phyloP scores from a whole-genome alignment of 306 rosid genomes.

The Bauhinia variegata region DNA sequence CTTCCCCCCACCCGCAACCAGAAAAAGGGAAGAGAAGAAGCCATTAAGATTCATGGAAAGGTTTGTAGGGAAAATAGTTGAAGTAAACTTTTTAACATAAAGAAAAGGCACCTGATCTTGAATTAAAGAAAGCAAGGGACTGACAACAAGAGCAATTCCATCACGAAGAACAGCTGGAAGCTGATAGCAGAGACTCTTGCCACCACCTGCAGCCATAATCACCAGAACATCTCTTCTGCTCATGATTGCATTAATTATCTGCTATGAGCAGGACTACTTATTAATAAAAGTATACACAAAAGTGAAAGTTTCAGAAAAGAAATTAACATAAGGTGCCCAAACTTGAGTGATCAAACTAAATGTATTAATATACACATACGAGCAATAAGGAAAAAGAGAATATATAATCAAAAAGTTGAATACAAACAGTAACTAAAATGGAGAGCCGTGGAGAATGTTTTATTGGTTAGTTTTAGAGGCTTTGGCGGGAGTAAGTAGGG shows the following conservation, averaged over 20 bases:
- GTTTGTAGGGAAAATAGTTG: not conserved
- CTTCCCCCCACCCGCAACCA: slow-evolving; percentile 8
- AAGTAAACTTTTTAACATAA: slow-evolving; percentile 27
- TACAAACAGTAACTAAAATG: slow-evolving; percentile 15
- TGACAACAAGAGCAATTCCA: slow-evolving; percentile 90
- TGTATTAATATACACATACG: not conserved
- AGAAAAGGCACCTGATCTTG: slow-evolving; percentile 85
- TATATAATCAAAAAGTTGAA: slow-evolving; percentile 13
- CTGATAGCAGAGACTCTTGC: slow-evolving; percentile 97
- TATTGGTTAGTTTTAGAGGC: not conserved
- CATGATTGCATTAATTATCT: slow-evolving; percentile 93
- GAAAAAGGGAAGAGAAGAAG: not conserved
- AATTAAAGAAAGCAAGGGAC: slow-evolving; percentile 90
- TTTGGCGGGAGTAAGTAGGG: no score
- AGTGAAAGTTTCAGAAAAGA: not conserved
- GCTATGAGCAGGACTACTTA: slow-evolving; percentile 28
- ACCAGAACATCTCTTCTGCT: slow-evolving; percentile 87
- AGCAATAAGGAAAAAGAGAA: slow-evolving; percentile 25
- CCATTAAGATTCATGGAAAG: slow-evolving; percentile 21
- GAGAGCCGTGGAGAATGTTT: no score
- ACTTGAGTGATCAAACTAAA: slow-evolving; percentile 15
- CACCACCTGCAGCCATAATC: slow-evolving; percentile 99
- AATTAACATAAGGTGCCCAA: not conserved
- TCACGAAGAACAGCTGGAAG: slow-evolving; percentile 86
- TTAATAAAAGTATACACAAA: slow-evolving; percentile 36